A percentile compares a stretch with the other conserved stretches of the same genome.
Conservation (phyloP, 2,329 filamentous ascomycete genomes). For the Penicillium griseofulvum region DNA sequence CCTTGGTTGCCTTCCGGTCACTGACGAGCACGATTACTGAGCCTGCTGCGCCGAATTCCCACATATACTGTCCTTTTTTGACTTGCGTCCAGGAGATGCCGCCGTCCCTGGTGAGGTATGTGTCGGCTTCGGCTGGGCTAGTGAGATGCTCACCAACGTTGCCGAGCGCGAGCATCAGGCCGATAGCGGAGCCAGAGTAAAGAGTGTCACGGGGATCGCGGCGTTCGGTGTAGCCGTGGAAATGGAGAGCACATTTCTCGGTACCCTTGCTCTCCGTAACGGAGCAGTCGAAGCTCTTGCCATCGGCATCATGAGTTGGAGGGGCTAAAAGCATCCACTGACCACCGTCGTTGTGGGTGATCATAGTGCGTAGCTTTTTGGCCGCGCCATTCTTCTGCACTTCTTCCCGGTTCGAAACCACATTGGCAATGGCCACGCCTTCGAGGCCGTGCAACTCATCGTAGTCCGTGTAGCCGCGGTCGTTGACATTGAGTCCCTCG, state of each 20-base stretch:
- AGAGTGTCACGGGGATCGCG: slow-evolving; percentile 78
- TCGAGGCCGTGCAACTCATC: slow-evolving; percentile 93
- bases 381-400: slow-evolving; percentile 58
- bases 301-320: slow-evolving; percentile 68
- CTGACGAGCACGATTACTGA: slow-evolving; percentile 86
- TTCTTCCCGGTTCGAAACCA: slow-evolving; percentile 71
- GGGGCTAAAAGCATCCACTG: slow-evolving; percentile 76
- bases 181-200: slow-evolving; percentile 82
- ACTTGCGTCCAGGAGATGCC: slow-evolving; percentile 83
- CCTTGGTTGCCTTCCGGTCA: slow-evolving; percentile 64
- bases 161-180: slow-evolving; percentile 84
- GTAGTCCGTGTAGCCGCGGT: slow-evolving; percentile 80
- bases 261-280: slow-evolving; percentile 52
- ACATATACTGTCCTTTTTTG: slow-evolving; percentile 84
- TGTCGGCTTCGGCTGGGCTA: slow-evolving; percentile 70
- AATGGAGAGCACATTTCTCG: slow-evolving; percentile 76
- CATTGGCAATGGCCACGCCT: slow-evolving; percentile 83
- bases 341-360: slow-evolving; percentile 94
- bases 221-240: slow-evolving; percentile 95
- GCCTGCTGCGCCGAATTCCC: slow-evolving; percentile 94
- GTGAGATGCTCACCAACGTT: slow-evolving; percentile 78
- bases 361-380: slow-evolving; percentile 85
- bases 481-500: slow-evolving; percentile 75
- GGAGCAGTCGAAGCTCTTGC: slow-evolving; percentile 68
- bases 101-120: slow-evolving; percentile 88